Conservation (phyloP, 1,139 yeast species). For the Saccharomyces pastorianus region DNA sequence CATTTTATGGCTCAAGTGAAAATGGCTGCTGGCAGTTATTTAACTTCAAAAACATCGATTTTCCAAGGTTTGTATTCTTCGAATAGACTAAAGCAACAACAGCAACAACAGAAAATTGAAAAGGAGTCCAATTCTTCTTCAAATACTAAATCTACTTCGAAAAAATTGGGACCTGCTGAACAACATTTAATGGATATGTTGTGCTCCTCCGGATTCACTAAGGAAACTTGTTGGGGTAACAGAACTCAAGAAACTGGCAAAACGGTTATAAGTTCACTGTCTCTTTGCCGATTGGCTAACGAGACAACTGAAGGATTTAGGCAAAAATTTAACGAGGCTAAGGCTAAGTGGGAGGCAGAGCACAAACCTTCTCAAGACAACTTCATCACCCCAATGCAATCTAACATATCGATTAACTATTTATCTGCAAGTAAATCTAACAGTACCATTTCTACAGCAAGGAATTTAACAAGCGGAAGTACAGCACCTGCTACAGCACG, state of each 20-base stretch:
- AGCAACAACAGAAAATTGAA: slow-evolving; percentile 15
- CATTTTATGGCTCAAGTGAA: slow-evolving; percentile 54
- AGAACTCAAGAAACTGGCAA: slow-evolving; percentile 78
- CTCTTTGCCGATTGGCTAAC: slow-evolving; percentile 60
- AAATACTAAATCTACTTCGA: slow-evolving; percentile 19
- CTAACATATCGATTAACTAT: background rate
- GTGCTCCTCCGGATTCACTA: slow-evolving; percentile 76
- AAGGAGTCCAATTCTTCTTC: background rate
- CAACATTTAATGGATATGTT: slow-evolving; percentile 92
- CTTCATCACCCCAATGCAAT: background rate
- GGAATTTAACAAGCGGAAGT: background rate
- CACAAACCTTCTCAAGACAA: slow-evolving; percentile 7
- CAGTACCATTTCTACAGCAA: background rate
- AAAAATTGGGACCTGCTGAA: slow-evolving; percentile 80
- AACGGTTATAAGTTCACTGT: slow-evolving; percentile 77
- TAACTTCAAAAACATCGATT: slow-evolving; percentile 51
- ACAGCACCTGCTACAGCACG: slow-evolving; percentile 3
- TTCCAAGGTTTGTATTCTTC: slow-evolving; percentile 58
- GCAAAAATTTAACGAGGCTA: slow-evolving; percentile 19
- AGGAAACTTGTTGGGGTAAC: slow-evolving; percentile 75
- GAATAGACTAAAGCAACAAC: slow-evolving; percentile 27
- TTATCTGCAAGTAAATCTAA: background rate
- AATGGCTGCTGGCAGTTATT: slow-evolving; percentile 55
- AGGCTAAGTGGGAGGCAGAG: slow-evolving; percentile 22
- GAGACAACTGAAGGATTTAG: slow-evolving; percentile 31